phyloP scores from a whole-genome alignment of 2,329 filamentous ascomycete genomes.

The Trichoderma cornu-damae region DNA sequence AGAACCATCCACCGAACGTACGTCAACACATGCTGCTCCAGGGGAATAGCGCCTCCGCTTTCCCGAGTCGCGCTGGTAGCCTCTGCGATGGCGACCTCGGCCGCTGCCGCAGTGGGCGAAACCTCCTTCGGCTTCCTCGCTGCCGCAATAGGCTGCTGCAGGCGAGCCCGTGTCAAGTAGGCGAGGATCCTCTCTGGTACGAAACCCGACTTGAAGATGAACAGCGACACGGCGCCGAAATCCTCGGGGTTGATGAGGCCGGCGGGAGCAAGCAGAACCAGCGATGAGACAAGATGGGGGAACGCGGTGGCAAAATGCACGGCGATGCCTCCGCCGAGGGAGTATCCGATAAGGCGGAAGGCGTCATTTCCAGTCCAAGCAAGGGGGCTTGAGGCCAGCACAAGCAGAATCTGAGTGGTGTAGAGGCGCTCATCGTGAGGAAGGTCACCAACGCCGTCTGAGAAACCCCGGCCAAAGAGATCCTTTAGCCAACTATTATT shows the following conservation, averaged over 20 bases:
- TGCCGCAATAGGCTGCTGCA: slow-evolving; percentile 47
- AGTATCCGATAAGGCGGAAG: slow-evolving; percentile 72
- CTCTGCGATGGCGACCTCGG: slow-evolving; percentile 42
- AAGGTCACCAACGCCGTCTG: slow-evolving; percentile 58
- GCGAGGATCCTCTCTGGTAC: slow-evolving; percentile 50
- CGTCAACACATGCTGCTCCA: slow-evolving; percentile 44
- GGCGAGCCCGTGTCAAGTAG: slow-evolving; percentile 43
- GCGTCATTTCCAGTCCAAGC: slow-evolving; percentile 56
- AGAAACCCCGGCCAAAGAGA: slow-evolving; percentile 64
- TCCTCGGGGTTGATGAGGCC: slow-evolving; percentile 61
- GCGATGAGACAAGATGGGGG: slow-evolving; percentile 60
- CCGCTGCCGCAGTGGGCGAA: slow-evolving; percentile 23
- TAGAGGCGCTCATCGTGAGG: slow-evolving; percentile 72
- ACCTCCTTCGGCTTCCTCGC: slow-evolving; percentile 27
- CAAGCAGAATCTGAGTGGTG: slow-evolving; percentile 65
- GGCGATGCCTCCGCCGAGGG: slow-evolving; percentile 73
- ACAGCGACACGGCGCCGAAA: slow-evolving; percentile 45
- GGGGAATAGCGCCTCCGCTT: slow-evolving; percentile 29
- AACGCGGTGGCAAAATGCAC: slow-evolving; percentile 70
- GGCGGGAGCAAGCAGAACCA: slow-evolving; percentile 73
- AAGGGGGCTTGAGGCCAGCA: slow-evolving; percentile 63
- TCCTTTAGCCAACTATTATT: slow-evolving; percentile 43
- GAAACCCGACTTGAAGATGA: slow-evolving; percentile 51
- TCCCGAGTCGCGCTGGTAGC: slow-evolving; percentile 30
- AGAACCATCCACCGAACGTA: slow-evolving; percentile 56